Evolutionary conservation across 371 early-diverging fungal species (phyloP).

Genomic region (Batrachochytrium dendrobatidis): DNA sequence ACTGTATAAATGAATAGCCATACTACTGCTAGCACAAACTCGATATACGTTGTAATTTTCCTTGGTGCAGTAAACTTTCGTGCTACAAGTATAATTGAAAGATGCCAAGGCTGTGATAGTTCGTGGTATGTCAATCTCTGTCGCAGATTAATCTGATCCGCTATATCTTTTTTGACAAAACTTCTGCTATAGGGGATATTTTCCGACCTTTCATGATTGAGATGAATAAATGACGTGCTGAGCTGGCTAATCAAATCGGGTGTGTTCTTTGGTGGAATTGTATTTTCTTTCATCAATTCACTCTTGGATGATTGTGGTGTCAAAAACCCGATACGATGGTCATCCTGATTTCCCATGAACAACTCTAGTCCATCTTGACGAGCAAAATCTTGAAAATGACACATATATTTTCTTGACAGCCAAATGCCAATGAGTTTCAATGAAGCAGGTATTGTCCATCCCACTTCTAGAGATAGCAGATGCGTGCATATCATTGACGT

Average conservation of each 20-base stretch:
- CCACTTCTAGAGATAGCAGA: no score
- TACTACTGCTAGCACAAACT: not conserved
- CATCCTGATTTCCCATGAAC: constrained; percentile 11
- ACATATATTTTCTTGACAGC: constrained; percentile 14
- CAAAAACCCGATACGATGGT: no score
- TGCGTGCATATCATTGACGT: constrained; percentile 12
- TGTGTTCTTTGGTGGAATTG: no score
- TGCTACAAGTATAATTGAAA: not conserved
- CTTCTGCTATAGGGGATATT: no score
- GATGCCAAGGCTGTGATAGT: not conserved
- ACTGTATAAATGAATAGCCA: not conserved
- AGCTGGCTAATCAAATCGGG: no score
- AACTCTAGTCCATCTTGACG: constrained; percentile 19
- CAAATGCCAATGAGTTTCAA: no score
- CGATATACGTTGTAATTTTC: not conserved
- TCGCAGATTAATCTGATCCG: not conserved
- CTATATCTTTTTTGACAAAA: no score
- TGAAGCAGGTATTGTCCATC: no score
- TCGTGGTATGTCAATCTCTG: not conserved
- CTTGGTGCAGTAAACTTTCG: not conserved
- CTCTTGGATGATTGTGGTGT: no score
- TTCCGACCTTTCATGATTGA: no score
- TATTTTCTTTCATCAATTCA: no score
- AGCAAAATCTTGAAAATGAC: constrained; percentile 10
- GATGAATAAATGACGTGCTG: no score